Evolutionary conservation across 768 basidiomycete genomes (phyloP).

Genomic region (Termitomyces sp.): DNA sequence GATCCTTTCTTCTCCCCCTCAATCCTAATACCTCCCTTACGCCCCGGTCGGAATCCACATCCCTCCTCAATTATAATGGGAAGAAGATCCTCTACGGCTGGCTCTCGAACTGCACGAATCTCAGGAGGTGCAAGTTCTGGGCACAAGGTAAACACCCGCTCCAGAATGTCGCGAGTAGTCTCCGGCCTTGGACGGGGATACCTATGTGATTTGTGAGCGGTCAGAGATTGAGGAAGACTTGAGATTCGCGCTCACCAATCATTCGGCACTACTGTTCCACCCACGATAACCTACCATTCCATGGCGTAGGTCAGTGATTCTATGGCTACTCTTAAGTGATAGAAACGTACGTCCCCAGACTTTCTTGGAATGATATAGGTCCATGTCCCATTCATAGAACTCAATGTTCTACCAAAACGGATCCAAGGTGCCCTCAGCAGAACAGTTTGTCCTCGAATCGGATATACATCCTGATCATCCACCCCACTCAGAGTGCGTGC

Average conservation of each 20-base stretch:
- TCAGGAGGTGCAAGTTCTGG: slow-evolving; percentile 50
- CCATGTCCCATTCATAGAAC: slow-evolving; percentile 37
- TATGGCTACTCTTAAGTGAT: not conserved
- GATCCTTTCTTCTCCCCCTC: slow-evolving; percentile 36
- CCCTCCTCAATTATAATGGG: slow-evolving; percentile 50
- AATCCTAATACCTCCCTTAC: slow-evolving; percentile 57
- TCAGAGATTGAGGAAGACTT: not conserved
- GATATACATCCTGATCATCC: slow-evolving; percentile 65
- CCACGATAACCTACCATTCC: slow-evolving; percentile 43
- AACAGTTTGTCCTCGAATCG: slow-evolving; percentile 79
- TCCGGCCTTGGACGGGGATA: slow-evolving; percentile 57
- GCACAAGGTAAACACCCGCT: slow-evolving; percentile 42
- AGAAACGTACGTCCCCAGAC: slow-evolving; percentile 41
- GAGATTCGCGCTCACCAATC: slow-evolving; percentile 47
- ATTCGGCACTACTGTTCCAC: slow-evolving; percentile 53
- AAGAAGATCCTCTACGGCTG: slow-evolving; percentile 47
- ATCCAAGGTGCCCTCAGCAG: slow-evolving; percentile 64
- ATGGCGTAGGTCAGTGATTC: not conserved
- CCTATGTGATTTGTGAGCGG: slow-evolving; percentile 29
- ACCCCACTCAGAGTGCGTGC: slow-evolving; percentile 71
- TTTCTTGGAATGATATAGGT: slow-evolving; percentile 61
- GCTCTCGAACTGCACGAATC: slow-evolving; percentile 34
- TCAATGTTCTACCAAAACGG: slow-evolving; percentile 46
- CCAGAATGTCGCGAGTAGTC: slow-evolving; percentile 54
- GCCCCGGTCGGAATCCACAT: slow-evolving; percentile 51